phyloP scores from a whole-genome alignment of 208 protist species.

The Trypanosoma avium region DNA sequence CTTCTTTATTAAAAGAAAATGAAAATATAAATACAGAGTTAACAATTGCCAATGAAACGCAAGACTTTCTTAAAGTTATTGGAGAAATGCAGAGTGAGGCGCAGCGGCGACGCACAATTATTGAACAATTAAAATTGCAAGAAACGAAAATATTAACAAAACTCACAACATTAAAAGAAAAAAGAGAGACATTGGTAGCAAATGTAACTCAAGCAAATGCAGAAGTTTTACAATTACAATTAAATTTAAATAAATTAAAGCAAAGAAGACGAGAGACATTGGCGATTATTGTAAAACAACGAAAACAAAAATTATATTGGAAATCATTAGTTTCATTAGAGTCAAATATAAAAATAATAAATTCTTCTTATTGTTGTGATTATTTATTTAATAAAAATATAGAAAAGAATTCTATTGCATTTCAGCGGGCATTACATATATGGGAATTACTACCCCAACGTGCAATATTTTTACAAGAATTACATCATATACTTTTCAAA shows the following conservation, averaged over 20 bases:
- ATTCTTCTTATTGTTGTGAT: background rate
- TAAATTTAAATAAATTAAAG: no score
- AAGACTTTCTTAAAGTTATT: conserved; percentile 24
- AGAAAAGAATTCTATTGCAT: background rate
- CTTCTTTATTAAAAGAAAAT: background rate
- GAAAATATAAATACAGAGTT: background rate
- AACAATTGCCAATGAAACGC: conserved; percentile 10
- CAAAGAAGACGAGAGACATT: no score
- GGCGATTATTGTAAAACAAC: no score
- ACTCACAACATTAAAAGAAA: no score
- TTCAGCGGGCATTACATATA: background rate
- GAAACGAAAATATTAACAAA: no score
- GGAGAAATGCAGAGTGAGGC: conserved; percentile 21
- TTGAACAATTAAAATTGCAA: no score
- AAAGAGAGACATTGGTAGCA: no score
- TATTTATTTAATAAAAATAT: background rate
- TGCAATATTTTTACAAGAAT: background rate
- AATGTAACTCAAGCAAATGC: no score
- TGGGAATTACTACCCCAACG: conserved; percentile 9
- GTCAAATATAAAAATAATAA: background rate
- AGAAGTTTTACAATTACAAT: no score
- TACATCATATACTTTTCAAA: background rate
- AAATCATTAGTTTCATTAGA: no score
- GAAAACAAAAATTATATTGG: no score
- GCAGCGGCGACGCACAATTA: background rate